These are phyloP conservation scores for Eucalyptus tenuipes DNA, from an alignment of 345 rosid genomes.

Conservation along the genomic window DNA sequence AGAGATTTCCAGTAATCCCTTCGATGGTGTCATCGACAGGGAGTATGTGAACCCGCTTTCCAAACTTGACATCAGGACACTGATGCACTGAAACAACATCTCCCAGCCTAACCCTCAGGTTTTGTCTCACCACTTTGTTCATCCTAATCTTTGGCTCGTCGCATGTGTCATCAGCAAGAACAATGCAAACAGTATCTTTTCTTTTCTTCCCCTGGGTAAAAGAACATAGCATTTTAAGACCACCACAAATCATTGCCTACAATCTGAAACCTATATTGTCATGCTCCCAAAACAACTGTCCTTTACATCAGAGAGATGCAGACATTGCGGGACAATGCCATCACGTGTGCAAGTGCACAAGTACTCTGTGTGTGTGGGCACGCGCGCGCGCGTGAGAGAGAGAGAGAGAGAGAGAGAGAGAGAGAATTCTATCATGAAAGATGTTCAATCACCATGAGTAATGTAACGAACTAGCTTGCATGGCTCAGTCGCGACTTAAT, in stretches of 20 bases:
- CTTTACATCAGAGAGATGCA: neutral
- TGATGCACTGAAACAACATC: slow-evolving; percentile 85
- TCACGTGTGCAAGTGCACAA: neutral
- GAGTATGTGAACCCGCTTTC: slow-evolving; percentile 83
- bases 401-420: neutral
- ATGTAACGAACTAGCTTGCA: neutral
- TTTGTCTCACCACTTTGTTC: slow-evolving; percentile 76
- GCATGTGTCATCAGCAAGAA: slow-evolving; percentile 69
- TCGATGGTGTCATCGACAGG: slow-evolving; percentile 84
- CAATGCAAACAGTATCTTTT: slow-evolving; percentile 72
- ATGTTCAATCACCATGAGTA: neutral
- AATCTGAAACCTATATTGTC: neutral
- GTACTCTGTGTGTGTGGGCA: neutral
- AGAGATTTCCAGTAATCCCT: slow-evolving; percentile 79
- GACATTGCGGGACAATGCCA: neutral
- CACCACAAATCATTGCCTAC: neutral
- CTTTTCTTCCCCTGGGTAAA: slow-evolving; percentile 63
- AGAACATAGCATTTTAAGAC: neutral
- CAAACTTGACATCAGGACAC: slow-evolving; percentile 77
- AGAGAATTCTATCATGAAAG: neutral
- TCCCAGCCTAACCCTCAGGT: slow-evolving; percentile 83
- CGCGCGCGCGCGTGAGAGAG: neutral
- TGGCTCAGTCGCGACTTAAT: neutral
- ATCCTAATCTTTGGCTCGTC: slow-evolving; percentile 81
- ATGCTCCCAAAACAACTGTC: neutral